Conservation (phyloP, 225 moss, liverwort and hornwort species). For the Polytrichum commune region DNA sequence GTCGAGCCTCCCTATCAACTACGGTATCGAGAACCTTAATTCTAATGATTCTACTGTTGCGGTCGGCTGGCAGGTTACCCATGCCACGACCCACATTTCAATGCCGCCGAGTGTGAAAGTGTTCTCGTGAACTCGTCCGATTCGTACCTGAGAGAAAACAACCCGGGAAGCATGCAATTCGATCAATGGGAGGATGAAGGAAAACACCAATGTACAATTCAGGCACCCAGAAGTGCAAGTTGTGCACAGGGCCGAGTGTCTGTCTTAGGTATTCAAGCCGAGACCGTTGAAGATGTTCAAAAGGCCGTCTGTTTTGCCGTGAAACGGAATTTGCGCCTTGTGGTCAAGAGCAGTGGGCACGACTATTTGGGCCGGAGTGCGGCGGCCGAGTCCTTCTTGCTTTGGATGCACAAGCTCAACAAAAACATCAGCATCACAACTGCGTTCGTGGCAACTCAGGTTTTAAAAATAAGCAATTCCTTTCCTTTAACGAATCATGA, state of each 20-base stretch:
- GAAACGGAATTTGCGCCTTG: constrained; percentile 30
- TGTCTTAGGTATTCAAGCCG: constrained; percentile 33
- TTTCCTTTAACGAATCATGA: no score
- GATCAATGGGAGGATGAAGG: constrained; percentile 48
- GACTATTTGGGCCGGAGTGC: constrained; percentile 41
- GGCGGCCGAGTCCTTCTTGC: constrained; percentile 36
- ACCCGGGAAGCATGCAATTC: constrained; percentile 37
- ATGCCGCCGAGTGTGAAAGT: constrained; percentile 19
- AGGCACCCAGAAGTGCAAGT: constrained; percentile 10
- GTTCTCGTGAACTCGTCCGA: constrained; percentile 11
- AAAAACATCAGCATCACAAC: constrained; percentile 4
- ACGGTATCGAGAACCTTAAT: background rate
- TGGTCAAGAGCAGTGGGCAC: constrained; percentile 46
- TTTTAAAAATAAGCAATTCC: background rate
- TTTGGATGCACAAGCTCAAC: constrained; percentile 40
- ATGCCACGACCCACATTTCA: constrained; percentile 39
- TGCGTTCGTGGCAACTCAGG: background rate
- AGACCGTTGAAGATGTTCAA: constrained; percentile 29
- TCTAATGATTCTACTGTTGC: background rate
- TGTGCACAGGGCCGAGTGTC: constrained; percentile 39
- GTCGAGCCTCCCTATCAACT: background rate
- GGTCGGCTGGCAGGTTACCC: constrained; percentile 16
- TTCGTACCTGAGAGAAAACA: constrained; percentile 27
- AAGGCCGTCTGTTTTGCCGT: constrained; percentile 28
- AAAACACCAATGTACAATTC: constrained; percentile 16